phyloP scores from a whole-genome alignment of 768 basidiomycete genomes.

The Tulasnella sp. region DNA sequence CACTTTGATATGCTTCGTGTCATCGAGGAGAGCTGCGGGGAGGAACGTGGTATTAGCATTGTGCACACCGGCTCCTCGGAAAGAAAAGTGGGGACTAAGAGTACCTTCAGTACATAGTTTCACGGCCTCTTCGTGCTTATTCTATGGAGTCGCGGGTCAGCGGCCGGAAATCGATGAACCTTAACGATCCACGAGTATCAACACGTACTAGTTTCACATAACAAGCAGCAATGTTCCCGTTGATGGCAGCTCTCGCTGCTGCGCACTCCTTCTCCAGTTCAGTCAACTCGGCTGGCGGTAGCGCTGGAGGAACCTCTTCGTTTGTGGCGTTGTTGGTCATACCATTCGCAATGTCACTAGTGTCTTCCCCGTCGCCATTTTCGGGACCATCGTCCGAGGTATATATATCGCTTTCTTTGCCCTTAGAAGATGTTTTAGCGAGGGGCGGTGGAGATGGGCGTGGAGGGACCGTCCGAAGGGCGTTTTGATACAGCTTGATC shows the following conservation, averaged over 20 bases:
- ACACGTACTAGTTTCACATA: slow-evolving; percentile 59
- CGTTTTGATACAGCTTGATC: slow-evolving; percentile 56
- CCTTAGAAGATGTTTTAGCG: slow-evolving; percentile 26
- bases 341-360: slow-evolving; percentile 20
- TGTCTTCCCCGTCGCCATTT: neutral
- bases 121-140: slow-evolving; percentile 68
- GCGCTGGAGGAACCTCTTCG: slow-evolving; percentile 26
- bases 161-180: no score
- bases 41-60: neutral
- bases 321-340: slow-evolving; percentile 20
- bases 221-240: slow-evolving; percentile 86
- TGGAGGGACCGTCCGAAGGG: slow-evolving; percentile 51
- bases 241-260: slow-evolving; percentile 58
- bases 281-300: slow-evolving; percentile 20
- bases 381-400: slow-evolving; percentile 15
- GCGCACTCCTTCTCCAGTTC: slow-evolving; percentile 39
- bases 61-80: neutral
- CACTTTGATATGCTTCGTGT: slow-evolving; percentile 78
- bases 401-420: slow-evolving; percentile 19
- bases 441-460: slow-evolving; percentile 8
- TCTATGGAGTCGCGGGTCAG: slow-evolving; percentile 37
- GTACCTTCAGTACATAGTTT: slow-evolving; percentile 69
- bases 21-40: slow-evolving; percentile 67
- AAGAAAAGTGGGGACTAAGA: slow-evolving; percentile 4
- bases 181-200: neutral